Conservation (phyloP, 169 alveolate species). For the Eimeria necatrix region DNA sequence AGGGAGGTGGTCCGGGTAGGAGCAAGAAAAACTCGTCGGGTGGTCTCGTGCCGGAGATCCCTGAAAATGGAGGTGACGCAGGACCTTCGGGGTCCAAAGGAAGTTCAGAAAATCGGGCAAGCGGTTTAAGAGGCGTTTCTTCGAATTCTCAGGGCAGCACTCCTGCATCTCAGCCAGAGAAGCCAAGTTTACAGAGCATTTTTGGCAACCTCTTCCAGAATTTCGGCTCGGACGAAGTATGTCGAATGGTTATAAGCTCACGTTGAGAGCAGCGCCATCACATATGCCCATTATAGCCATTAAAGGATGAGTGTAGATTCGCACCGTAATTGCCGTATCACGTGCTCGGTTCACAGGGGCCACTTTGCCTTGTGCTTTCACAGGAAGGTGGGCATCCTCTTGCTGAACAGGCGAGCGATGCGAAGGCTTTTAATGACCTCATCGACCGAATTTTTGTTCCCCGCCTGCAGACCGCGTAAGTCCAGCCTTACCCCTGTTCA, state of each 20-base stretch:
- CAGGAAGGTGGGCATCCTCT: constrained; percentile 8
- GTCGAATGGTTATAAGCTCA: not conserved
- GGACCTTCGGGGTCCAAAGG: not conserved
- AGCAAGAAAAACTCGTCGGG: not conserved
- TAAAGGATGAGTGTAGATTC: not conserved
- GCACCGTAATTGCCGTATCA: not conserved
- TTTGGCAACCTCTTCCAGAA: not conserved
- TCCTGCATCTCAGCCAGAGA: not conserved
- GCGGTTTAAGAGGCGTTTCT: constrained; percentile 4
- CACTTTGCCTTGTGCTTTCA: not conserved
- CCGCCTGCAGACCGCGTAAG: constrained; percentile 73
- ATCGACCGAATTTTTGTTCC: constrained; percentile 54
- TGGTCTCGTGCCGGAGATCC: not conserved
- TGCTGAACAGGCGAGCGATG: constrained; percentile 1
- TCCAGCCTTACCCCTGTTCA: not conserved
- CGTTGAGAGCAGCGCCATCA: not conserved
- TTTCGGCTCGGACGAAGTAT: not conserved
- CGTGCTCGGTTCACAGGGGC: not conserved
- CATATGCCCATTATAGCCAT: not conserved
- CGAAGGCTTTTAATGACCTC: not conserved
- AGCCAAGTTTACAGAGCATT: not conserved
- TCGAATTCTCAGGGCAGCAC: not conserved
- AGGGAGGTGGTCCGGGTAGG: constrained; percentile 35
- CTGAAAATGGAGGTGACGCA: not conserved
- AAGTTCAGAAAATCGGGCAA: not conserved